These are phyloP conservation scores for Phaffomyces antillensis DNA, from an alignment of 805 yeast genomes.

Conservation along the genomic window DNA sequence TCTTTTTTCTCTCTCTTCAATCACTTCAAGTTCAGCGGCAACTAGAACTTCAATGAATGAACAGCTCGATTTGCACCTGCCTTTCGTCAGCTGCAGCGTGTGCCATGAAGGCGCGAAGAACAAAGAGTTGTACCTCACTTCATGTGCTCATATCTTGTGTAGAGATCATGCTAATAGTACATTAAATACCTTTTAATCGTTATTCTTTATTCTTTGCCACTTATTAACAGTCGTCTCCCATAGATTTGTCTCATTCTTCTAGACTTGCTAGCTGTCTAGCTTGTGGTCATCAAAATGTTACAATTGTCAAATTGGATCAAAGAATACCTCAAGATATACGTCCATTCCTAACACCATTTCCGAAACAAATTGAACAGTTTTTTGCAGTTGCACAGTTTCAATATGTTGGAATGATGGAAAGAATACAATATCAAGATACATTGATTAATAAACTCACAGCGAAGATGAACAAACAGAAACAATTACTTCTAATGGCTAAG, in stretches of 20 bases:
- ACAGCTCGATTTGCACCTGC: constrained; percentile 18
- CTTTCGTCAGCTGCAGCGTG: constrained; percentile 27
- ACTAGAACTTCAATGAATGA: neutral
- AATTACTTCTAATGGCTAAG: constrained; percentile 17
- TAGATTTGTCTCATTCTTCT: constrained; percentile 1
- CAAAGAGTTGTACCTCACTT: constrained; percentile 26
- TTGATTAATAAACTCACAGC: constrained; percentile 10
- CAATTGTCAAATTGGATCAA: constrained; percentile 13
- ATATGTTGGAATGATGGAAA: constrained; percentile 16
- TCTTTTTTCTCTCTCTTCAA: neutral
- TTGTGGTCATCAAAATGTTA: constrained; percentile 13
- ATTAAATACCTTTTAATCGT: neutral
- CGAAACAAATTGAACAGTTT: constrained; percentile 18
- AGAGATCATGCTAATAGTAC: constrained; percentile 19
- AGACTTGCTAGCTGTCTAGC: constrained; percentile 7
- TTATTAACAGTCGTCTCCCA: neutral
- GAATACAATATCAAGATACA: constrained; percentile 12
- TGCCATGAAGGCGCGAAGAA: constrained; percentile 21
- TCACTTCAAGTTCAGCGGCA: neutral
- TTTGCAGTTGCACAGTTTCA: constrained; percentile 21
- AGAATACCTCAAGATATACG: constrained; percentile 16
- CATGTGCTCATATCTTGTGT: constrained; percentile 34
- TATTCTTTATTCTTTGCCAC: neutral
- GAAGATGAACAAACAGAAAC: constrained; percentile 18
- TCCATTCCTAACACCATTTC: constrained; percentile 19